These are phyloP conservation scores for Balakata baccata DNA, from an alignment of 345 rosid species.

Conservation along the genomic window DNA sequence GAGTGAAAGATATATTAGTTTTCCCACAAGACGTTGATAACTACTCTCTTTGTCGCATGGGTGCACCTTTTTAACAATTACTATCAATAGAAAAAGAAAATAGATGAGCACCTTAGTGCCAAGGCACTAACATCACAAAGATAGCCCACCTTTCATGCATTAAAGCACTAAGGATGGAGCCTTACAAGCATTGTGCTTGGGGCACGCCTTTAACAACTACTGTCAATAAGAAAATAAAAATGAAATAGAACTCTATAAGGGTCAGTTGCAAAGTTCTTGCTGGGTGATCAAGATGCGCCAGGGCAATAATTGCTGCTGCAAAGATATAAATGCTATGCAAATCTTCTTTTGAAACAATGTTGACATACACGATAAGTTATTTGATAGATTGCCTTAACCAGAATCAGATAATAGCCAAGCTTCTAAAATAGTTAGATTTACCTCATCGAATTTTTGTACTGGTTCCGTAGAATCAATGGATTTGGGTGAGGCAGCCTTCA, in stretches of 20 bases:
- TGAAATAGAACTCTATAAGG: background rate
- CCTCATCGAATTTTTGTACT: slow-evolving; percentile 91
- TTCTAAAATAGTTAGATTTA: slow-evolving; percentile 20
- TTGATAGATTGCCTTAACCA: background rate
- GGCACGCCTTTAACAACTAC: background rate
- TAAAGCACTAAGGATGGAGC: background rate
- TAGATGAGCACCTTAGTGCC: background rate
- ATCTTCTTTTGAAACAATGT: background rate
- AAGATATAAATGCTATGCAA: background rate
- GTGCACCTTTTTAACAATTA: too few relatives aligned
- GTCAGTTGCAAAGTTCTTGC: background rate
- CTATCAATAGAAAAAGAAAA: too few relatives aligned
- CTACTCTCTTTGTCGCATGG: too few relatives aligned
- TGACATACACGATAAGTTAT: background rate
- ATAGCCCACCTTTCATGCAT: background rate
- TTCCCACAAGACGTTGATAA: too few relatives aligned
- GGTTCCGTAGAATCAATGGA: slow-evolving; percentile 79
- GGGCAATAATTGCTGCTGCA: background rate
- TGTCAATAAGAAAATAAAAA: background rate
- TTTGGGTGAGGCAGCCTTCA: slow-evolving; percentile 80
- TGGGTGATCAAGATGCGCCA: background rate
- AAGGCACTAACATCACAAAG: background rate
- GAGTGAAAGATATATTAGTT: too few relatives aligned
- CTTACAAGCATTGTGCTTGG: background rate
- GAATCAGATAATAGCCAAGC: background rate